Conservation (phyloP, 1,139 yeast genomes). For the Blastobotrys petasosporus region DNA sequence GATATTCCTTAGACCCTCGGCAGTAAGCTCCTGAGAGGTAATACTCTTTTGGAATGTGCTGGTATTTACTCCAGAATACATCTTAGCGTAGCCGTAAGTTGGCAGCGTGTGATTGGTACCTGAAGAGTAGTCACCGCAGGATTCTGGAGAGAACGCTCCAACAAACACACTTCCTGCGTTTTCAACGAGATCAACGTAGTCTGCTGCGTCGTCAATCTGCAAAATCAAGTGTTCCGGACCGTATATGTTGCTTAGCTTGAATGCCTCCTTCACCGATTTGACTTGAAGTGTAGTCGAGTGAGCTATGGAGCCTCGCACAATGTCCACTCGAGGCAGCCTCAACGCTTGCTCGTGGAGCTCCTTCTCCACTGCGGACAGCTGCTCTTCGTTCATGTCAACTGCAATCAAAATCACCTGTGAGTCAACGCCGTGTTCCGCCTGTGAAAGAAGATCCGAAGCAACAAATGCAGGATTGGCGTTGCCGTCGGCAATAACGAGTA, state of each 20-base stretch:
- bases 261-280: constrained; percentile 65
- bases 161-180: constrained; percentile 97
- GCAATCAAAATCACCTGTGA: constrained; percentile 94
- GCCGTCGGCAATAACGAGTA: constrained; percentile 83
- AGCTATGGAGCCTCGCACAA: constrained; percentile 83
- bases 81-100: constrained; percentile 95
- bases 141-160: constrained; percentile 93
- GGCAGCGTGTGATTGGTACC: constrained; percentile 98
- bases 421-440: constrained; percentile 98
- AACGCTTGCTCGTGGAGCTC: constrained; percentile 82
- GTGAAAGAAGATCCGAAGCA: constrained; percentile 90
- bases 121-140: constrained; percentile 96
- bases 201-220: constrained; percentile 73
- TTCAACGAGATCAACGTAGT: constrained; percentile 65
- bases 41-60: constrained; percentile 92
- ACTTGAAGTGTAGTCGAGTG: constrained; percentile 82
- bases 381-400: constrained; percentile 55
- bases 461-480: constrained; percentile 90
- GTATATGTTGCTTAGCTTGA: constrained; percentile 75
- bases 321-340: constrained; percentile 86
- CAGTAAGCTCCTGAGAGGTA: constrained; percentile 84
- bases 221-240: constrained; percentile 97
- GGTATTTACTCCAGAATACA: constrained; percentile 95
- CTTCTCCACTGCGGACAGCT: constrained; percentile 63
- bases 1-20: constrained; percentile 75